Evolutionary conservation across 495 filamentous ascomycete species (phyloP).

Genomic region (Hyaloscypha finlandica): DNA sequence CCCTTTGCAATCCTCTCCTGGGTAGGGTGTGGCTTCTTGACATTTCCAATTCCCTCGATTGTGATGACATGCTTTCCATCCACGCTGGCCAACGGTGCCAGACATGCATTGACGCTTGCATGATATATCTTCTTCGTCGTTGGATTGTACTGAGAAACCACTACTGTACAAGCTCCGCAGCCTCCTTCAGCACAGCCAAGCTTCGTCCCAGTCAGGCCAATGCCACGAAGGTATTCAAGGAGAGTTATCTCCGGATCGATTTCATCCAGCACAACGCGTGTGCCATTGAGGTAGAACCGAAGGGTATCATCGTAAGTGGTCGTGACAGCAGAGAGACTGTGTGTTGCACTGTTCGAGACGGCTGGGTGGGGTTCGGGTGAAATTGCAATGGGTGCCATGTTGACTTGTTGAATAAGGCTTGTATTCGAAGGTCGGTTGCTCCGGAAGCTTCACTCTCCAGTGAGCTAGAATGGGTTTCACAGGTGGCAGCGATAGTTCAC

Average conservation of each 20-base stretch:
- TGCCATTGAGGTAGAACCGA: slow-evolving; percentile 92
- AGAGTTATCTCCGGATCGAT: slow-evolving; percentile 91
- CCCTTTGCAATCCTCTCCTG: slow-evolving; percentile 88
- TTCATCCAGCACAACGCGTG: slow-evolving; percentile 69
- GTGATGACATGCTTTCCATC: slow-evolving; percentile 99
- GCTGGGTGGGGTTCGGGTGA: slow-evolving; percentile 37
- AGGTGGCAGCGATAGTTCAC: slow-evolving; percentile 1
- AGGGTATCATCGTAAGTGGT: slow-evolving; percentile 67
- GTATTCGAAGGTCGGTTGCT: neutral
- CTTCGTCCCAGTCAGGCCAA: slow-evolving; percentile 79
- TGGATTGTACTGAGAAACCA: slow-evolving; percentile 88
- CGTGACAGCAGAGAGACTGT: slow-evolving; percentile 49
- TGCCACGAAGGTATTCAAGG: slow-evolving; percentile 84
- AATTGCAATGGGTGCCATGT: slow-evolving; percentile 51
- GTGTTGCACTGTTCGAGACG: slow-evolving; percentile 17
- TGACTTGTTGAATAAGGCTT: neutral
- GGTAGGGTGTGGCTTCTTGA: slow-evolving; percentile 82
- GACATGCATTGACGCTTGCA: slow-evolving; percentile 78
- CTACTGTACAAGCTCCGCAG: slow-evolving; percentile 96
- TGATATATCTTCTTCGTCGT: slow-evolving; percentile 91
- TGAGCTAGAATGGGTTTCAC: neutral
- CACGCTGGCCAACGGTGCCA: slow-evolving; percentile 87
- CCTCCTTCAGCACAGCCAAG: slow-evolving; percentile 92
- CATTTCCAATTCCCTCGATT: slow-evolving; percentile 93
- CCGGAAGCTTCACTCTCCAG: neutral